phyloP scores from a whole-genome alignment of 805 yeast species.

The Candida sphagnicola region DNA sequence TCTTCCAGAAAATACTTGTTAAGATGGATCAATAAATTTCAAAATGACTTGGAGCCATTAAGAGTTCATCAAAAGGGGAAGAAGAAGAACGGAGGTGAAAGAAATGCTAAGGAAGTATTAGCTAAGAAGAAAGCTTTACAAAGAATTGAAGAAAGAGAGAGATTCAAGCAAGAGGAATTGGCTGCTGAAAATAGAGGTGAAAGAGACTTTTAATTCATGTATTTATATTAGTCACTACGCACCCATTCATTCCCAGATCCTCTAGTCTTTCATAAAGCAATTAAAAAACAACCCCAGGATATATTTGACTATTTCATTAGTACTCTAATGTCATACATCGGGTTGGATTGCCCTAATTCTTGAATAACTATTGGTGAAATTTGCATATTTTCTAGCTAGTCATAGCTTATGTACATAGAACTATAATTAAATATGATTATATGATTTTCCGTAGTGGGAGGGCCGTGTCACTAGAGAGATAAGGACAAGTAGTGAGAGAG shows the following conservation, averaged over 20 bases:
- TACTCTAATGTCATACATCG: too few relatives aligned
- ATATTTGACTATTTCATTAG: too few relatives aligned
- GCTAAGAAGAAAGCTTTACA: slow-evolving; percentile 60
- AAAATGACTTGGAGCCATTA: slow-evolving; percentile 51
- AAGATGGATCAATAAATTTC: slow-evolving; percentile 65
- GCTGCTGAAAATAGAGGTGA: slow-evolving; percentile 42
- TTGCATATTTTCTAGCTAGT: background rate
- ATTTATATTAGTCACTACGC: too few relatives aligned
- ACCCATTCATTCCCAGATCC: too few relatives aligned
- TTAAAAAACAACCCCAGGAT: too few relatives aligned
- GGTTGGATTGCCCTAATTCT: too few relatives aligned
- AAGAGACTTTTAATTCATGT: slow-evolving; percentile 35
- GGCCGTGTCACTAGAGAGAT: too few relatives aligned
- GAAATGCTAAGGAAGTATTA: slow-evolving; percentile 54
- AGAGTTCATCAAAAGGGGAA: slow-evolving; percentile 60
- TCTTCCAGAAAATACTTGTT: slow-evolving; percentile 70
- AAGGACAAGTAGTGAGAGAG: too few relatives aligned
- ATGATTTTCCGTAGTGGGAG: too few relatives aligned
- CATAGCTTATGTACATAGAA: background rate
- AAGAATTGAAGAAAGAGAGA: slow-evolving; percentile 51
- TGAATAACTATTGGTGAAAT: background rate
- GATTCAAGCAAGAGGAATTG: slow-evolving; percentile 30
- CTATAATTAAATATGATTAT: too few relatives aligned
- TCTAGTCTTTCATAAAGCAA: too few relatives aligned
- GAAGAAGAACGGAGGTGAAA: slow-evolving; percentile 83